Evolutionary conservation across 2,329 filamentous ascomycete genomes (phyloP).

Genomic region (Aspergillus tanneri): DNA sequence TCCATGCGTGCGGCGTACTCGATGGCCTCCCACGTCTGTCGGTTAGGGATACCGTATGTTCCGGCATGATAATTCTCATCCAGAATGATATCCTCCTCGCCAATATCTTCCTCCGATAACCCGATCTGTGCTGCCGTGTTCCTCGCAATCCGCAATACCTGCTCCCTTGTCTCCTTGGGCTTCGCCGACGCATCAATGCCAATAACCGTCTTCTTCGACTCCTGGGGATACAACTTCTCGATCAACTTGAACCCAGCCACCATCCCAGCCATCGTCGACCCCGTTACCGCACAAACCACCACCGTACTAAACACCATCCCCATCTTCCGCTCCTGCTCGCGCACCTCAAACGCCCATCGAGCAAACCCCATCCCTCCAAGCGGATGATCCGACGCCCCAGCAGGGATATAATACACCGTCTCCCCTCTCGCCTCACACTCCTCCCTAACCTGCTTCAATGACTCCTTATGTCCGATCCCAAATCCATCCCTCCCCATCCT

Average conservation of each 20-base stretch:
- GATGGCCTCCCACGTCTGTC: conserved; percentile 66
- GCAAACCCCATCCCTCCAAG: conserved; percentile 70
- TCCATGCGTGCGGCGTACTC: conserved; percentile 66
- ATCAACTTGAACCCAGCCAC: conserved; percentile 69
- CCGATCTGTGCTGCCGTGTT: conserved; percentile 64
- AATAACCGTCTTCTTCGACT: conserved; percentile 55
- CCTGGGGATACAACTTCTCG: conserved; percentile 46
- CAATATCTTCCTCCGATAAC: conserved; percentile 59
- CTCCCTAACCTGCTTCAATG: conserved; percentile 54
- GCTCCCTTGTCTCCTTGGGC: conserved; percentile 60
- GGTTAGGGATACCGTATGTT: conserved; percentile 65
- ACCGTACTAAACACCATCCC: conserved; percentile 67
- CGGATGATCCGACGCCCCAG: conserved; percentile 68
- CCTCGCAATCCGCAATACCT: conserved; percentile 66
- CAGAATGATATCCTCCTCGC: conserved; percentile 61
- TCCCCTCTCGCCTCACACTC: conserved; percentile 55
- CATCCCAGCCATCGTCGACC: conserved; percentile 69
- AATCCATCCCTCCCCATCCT: conserved; percentile 60
- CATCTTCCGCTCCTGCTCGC: conserved; percentile 59
- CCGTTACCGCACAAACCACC: conserved; percentile 69
- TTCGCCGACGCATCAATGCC: conserved; percentile 66
- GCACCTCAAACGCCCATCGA: conserved; percentile 68
- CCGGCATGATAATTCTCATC: conserved; percentile 67
- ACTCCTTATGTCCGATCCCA: conserved; percentile 67
- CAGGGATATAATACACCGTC: conserved; percentile 70